Percentiles rank a stretch among this genome's conserved stretches.
These are phyloP conservation scores for Agastache rugosa DNA, from an alignment of 257 asterid genomes.

Conservation along the genomic window DNA sequence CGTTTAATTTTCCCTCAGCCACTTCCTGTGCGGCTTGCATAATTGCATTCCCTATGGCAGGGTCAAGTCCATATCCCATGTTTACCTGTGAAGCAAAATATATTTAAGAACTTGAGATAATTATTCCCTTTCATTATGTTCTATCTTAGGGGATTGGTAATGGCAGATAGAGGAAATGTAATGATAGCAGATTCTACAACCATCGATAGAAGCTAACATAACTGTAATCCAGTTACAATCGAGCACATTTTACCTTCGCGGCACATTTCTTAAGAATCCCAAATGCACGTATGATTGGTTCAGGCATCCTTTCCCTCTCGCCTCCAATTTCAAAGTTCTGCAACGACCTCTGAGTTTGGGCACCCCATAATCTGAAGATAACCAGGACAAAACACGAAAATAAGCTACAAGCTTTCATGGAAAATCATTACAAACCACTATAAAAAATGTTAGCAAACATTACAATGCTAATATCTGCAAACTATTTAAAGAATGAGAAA, in stretches of 20 bases:
- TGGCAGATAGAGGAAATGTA: conserved; percentile 16
- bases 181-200: conserved; percentile 1
- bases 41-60: conserved; percentile 85
- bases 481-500: not conserved
- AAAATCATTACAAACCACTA: not conserved
- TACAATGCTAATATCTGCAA: not conserved
- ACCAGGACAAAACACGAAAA: not conserved
- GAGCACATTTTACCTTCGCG: conserved; percentile 70
- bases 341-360: conserved; percentile 94
- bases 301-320: conserved; percentile 97
- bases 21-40: conserved; percentile 99
- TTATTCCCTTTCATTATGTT: not conserved
- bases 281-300: conserved; percentile 87
- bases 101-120: conserved; percentile 20
- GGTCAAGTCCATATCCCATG: conserved; percentile 96
- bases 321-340: conserved; percentile 98
- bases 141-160: not conserved
- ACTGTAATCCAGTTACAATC: conserved; percentile 9
- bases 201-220: conserved; percentile 12
- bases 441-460: not conserved
- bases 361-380: conserved; percentile 85
- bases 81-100: conserved; percentile 62
- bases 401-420: not conserved
- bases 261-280: conserved; percentile 96
- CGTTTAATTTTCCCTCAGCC: conserved; percentile 90